phyloP scores from a whole-genome alignment of 768 basidiomycete species.

The Russula abietina region DNA sequence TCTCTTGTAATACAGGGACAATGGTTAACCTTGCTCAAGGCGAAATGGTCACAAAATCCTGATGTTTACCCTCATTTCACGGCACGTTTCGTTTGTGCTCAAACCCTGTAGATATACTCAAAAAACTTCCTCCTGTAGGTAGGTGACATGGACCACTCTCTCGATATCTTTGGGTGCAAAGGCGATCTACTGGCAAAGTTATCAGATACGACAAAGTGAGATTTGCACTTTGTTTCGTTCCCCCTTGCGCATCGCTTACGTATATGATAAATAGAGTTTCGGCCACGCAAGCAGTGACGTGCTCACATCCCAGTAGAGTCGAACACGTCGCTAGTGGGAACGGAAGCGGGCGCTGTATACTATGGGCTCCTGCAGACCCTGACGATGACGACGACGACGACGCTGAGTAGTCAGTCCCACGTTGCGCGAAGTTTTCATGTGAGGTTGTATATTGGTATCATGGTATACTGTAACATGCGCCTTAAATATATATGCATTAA shows the following conservation, averaged over 20 bases:
- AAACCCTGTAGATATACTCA: neutral
- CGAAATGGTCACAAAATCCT: constrained; percentile 74
- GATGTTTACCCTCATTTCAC: constrained; percentile 81
- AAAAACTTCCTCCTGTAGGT: constrained; percentile 39
- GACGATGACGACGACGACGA: neutral
- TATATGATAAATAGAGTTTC: constrained; percentile 46
- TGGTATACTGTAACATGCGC: neutral
- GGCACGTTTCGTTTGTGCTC: constrained; percentile 36
- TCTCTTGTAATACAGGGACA: constrained; percentile 46
- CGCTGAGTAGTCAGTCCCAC: neutral
- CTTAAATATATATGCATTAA: neutral
- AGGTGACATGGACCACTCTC: constrained; percentile 71
- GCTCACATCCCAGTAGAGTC: constrained; percentile 69
- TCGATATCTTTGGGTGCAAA: constrained; percentile 71
- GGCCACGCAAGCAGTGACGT: constrained; percentile 87
- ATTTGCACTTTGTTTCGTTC: constrained; percentile 38
- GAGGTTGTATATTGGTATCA: neutral
- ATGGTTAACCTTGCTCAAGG: constrained; percentile 74
- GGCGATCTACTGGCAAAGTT: constrained; percentile 66
- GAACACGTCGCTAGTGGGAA: constrained; percentile 76
- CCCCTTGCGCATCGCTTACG: neutral
- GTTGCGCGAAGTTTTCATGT: neutral
- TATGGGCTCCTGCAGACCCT: constrained; percentile 58
- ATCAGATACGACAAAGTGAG: constrained; percentile 41
- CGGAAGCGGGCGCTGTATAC: constrained; percentile 68